Base-by-base conservation (phyloP, 2,329 filamentous ascomycete genomes). In the Pseudogymnoascus sp. region DNA sequence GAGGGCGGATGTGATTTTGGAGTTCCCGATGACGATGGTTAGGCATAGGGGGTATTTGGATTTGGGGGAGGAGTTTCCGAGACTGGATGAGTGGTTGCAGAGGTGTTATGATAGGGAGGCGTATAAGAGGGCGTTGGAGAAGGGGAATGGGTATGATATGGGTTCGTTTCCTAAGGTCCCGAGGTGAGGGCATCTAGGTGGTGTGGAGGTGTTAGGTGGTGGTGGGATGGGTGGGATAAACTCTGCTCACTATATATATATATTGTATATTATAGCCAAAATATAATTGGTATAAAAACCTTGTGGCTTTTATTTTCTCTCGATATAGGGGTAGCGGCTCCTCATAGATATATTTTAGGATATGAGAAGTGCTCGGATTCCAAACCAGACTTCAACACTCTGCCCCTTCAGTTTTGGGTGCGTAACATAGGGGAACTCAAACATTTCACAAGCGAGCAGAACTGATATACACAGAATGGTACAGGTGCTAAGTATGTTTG, bases 1-100 rank as follows among this genome's bases (percentile, higher is more conserved):
- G 3, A 67, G 73, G 61, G 64, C 67, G 8, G 75, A 77, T 70
- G 66, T 77, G 12, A 73, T 73, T 64, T 42, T 75, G 59, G 73
- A 66, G 57, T 77, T 68, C 66, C 71, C 72, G 0, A 65, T 76
- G 67, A 74, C 76, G 63, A 67, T 71, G 14, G 69, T 73, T 42
- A 65, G 37, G n/a, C 66, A 70, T 57, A 69, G 71, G 26, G 67
- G 66, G 14, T 75, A 70, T 63, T 68, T 74, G 26, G 68, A 76
- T 65, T 63, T 71, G 23, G 37, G 65, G 60, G 71, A 72, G 26
- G 71, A 73, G 29, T 75, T 70, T 65, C 73, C 72, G 4, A 75
- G 70, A 60, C 14, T 76, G 18, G 62, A 42, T 18, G 69, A 63
- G 26, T 77, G 74, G 75, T 69, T 71, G 64, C 63, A 66, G 63